Percentiles rank a stretch among this genome's conserved stretches.
phyloP scores from a whole-genome alignment of 768 basidiomycete species.

The Clavaria fumosa region DNA sequence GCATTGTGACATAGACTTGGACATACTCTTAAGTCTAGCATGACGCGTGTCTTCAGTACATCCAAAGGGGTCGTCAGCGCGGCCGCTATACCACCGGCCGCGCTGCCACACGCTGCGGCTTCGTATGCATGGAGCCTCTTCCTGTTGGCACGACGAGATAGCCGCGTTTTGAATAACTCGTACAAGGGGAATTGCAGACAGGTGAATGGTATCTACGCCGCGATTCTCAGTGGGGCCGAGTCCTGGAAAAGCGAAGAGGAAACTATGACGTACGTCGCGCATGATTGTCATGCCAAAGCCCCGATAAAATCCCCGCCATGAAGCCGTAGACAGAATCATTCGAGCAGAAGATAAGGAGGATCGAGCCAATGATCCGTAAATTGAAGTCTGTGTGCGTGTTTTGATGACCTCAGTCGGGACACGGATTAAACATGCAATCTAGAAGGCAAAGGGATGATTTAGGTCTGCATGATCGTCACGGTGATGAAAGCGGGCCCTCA shows the following conservation, averaged over 20 bases:
- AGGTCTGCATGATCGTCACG: conserved; percentile 8
- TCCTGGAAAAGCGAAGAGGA: too few species aligned
- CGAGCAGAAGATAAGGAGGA: conserved; percentile 49
- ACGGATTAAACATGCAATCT: conserved; percentile 83
- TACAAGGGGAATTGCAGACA: conserved; percentile 94
- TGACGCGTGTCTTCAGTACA: conserved; percentile 91
- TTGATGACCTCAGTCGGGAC: conserved; percentile 97
- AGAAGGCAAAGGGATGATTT: conserved; percentile 7
- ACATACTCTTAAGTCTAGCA: conserved; percentile 78
- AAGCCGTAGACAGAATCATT: conserved; percentile 42
- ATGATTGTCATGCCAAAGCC: conserved; percentile 69
- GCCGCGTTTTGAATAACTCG: conserved; percentile 61
- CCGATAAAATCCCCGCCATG: conserved; percentile 69
- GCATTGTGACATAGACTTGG: not conserved
- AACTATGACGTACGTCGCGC: conserved; percentile 22
- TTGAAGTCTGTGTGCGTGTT: conserved; percentile 77
- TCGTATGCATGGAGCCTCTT: conserved; percentile 53
- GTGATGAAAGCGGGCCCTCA: conserved; percentile 16
- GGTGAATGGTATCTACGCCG: conserved; percentile 78
- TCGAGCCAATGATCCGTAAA: conserved; percentile 38
- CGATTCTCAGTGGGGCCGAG: conserved; percentile 12
- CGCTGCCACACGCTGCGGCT: conserved; percentile 78
- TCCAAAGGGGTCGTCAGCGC: conserved; percentile 89
- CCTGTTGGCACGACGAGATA: conserved; percentile 38
- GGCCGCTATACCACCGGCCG: conserved; percentile 84